A percentile compares a stretch with the other conserved stretches of the same genome.
Evolutionary conservation across 176 grass and related monocot species (phyloP).

Genomic region (Carex kokanica): DNA sequence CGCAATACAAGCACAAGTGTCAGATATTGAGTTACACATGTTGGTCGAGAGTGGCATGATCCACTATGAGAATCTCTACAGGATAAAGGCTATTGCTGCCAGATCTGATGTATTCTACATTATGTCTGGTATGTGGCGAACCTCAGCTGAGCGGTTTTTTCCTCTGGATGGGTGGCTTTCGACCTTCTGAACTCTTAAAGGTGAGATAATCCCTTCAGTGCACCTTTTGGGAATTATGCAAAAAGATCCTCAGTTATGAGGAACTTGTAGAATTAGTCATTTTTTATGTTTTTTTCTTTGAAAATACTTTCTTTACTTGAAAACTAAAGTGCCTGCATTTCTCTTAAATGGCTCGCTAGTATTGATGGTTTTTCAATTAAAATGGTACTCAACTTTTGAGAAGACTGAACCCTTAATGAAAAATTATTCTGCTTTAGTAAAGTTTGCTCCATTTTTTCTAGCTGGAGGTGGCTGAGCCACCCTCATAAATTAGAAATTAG

Average conservation of each 20-base stretch:
- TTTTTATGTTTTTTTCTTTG: not conserved
- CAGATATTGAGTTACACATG: slow-evolving; percentile 59
- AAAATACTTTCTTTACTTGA: not conserved
- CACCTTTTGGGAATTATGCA: not conserved
- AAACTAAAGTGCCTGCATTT: not conserved
- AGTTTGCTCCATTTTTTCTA: not conserved
- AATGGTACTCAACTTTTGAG: not conserved
- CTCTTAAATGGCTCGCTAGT: not conserved
- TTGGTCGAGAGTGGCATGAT: slow-evolving; percentile 58
- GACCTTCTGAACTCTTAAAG: slow-evolving; percentile 95
- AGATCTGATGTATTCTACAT: slow-evolving; percentile 73
- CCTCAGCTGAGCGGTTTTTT: slow-evolving; percentile 86
- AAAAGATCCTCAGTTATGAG: not conserved
- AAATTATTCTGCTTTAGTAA: not conserved
- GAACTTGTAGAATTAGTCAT: not conserved
- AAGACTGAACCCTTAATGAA: not conserved
- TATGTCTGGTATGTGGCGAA: slow-evolving; percentile 88
- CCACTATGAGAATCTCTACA: slow-evolving; percentile 68
- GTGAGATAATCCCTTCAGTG: slow-evolving; percentile 28
- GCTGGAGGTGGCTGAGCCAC: no score
- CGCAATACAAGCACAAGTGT: slow-evolving; percentile 52
- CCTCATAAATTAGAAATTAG: no score
- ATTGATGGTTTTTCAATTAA: not conserved
- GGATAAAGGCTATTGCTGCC: slow-evolving; percentile 63
- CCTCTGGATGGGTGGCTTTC: slow-evolving; percentile 96